Base-by-base conservation (phyloP, 139 green algal genomes). In the Chlamydomonas applanata region DNA sequence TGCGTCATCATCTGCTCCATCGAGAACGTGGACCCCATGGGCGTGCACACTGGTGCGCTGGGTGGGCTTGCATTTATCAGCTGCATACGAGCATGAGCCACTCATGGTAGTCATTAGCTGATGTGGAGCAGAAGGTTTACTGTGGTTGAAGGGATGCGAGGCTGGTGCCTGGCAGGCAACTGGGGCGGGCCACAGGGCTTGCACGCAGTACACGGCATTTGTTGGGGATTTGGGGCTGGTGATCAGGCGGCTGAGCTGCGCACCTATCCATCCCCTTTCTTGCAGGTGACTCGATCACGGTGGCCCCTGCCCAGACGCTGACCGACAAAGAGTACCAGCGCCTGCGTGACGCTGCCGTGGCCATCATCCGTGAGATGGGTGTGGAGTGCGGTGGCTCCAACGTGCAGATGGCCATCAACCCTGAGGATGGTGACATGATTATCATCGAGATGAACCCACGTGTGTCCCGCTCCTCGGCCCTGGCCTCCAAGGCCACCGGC, bases 391-490 rank as follows among this genome's bases (percentile, higher is more conserved):
- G 96, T 40, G 96, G 95, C 62, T 95, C 85, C 75, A 99, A 99
- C 82, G 96, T 99, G 75, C 95, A 98, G 85, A 97, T 98, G 89
- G 87, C 90, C 29, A 89, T 99, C 83, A 98, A 99, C 85, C 96
- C 96, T 29, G 85, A 77, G 89, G 83, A 96, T 81, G 93, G 91
- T 70, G 88, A 98, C 80, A 87, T 98, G 79, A 94, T 97, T 81
- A 97, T 99, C 87, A 99, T 99, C 70, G 96, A 99, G 89, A 99
- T 99, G 96, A 99, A 99, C 87, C 96, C 96, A 0, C 93, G 96
- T 67, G 96, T 99, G 46, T 92, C 44, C 35, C 73, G 81, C 72
- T 99, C 96, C n/a, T 98, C 93, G 1, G 96, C 96, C 0, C 88
- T 99, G 59, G 96, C 96, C 24, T 99, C 95, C 79, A 99, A 99